Evolutionary conservation across 306 rosid genomes (phyloP), one percentile per base, ranked within the genome.

Genomic region (Boehmeria nivea): DNA sequence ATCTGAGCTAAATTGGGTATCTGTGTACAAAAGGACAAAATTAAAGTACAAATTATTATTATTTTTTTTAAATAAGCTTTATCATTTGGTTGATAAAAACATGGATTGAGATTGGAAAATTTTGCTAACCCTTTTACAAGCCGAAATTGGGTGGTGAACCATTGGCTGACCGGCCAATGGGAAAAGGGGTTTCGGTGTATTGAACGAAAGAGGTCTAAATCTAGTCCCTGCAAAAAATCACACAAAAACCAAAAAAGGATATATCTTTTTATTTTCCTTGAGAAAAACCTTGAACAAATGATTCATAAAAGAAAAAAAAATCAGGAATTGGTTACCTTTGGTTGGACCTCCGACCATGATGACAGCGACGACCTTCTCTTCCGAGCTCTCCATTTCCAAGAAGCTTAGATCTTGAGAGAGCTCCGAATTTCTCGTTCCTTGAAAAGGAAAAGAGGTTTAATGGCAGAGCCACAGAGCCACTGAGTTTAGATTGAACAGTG

Each of bases 321-420:
- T n/a, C n/a, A n/a, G 50, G 26, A 16, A 12, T 54, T 1, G 20
- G 21, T 42, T 63, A 87, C 99, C 99, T 87, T 91, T 87, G 1
- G 95, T 91, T 49, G 99, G 99, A 18, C 99, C 95, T 42, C 99
- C 99, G 57, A 91, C 96, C 99, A 91, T 83, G 68, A 91, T 91
- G 52, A 91, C 96, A 33, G 99, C 99, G 57, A 91, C 95, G 58
- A 91, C 95, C 73, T 84, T 91, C 71, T 73, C 78, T 24, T 75
- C 96, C 31, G 95, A 78, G 73, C 62, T 83, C 45, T 77, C 95
- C 96, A 87, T 87, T 2, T 18, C 40, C 36, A 6, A 50, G 67
- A 65, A 67, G 60, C 51, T 57, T 57, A 51, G 76, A 76, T 76
- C 76, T 69, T 55, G 31, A 55, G 17, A 6, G 15, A 33, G 36